Base-by-base conservation (phyloP, 768 basidiomycete species). In the Chalciporus sphaerocephalus region DNA sequence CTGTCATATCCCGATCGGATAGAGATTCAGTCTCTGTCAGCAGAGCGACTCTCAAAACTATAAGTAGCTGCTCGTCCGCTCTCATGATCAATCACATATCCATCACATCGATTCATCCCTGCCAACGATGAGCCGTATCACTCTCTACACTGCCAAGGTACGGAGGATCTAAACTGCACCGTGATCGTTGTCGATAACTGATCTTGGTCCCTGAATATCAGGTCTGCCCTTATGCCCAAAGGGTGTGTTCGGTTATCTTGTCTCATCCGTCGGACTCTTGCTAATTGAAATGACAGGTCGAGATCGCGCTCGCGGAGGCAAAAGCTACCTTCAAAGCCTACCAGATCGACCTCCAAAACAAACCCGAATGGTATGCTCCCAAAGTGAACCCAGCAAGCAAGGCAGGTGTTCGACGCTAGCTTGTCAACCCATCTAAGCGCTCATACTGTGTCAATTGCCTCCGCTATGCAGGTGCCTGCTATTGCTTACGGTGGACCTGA, bases 341-440 rank as follows among this genome's bases (percentile, higher is more conserved):
- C 49, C 74, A 83, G 51, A 75, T 87, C 38, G 80, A 85, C 52
- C 62, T 87, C 11, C 39, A 46, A 52, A 80, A 81, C 67, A 87
- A 86, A 65, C 83, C 83, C 1, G 78, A 74, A 40, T 85, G 83
- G 83, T 85, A 82, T 56, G 76, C 76, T 0, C 72, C 75, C 0
- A 73, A 79, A 47, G 75, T 87, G 30, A 87, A 86, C 63, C 79
- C 78, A 1, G 81, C 75, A 0, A 76, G 76, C 66, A 85, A 84
- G 74, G 83, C 81, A 54, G 13, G 15, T 15, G n/a, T n/a, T n/a
- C 2, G 6, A 25, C n/a, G 5, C 17, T 5, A 12, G 22, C 9
- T 1, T 22, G 6, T 10, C 10, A 15, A n/a, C 5, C 11, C 5
- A 20, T 24, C 8, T n/a, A 44, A 20, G n/a, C n/a, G n/a, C 17